Evolutionary conservation across 176 grass and related monocot genomes (phyloP), one percentile per base, ranked within the genome.

Genomic region (Carex littledalei): DNA sequence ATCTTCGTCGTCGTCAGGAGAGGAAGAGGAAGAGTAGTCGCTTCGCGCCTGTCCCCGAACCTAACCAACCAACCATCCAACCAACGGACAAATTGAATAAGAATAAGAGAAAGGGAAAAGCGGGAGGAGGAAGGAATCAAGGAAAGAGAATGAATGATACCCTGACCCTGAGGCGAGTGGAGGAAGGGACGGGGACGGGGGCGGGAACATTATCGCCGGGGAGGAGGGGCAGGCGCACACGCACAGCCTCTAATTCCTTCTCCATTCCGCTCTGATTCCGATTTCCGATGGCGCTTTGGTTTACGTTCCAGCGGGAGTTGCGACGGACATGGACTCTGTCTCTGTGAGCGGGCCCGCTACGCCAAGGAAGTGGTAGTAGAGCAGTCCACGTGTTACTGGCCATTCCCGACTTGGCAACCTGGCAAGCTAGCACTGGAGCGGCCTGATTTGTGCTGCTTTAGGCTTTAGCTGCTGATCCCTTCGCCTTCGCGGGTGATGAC

Each of bases 31-130:
- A 15, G 78, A 50, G 81, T 71, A 67, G 47, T 56, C 63, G 37
- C 8, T 89, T 78, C 89, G 94, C 84, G 85, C 87, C 34, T 88
- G 43, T 18, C 83, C 57, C 17, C 85, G 85, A 54, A 92, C 85
- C 88, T 50, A 50, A 50, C 47, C 47, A 50, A 50, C 10, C 2
- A 49, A 49, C 8, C 1, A 10, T 2, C 43, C 7, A 47, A 8
- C 43, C 8, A 47, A 8, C 93, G 89, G 79, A 13, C 61, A 69
- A 75, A 90, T 75, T 90, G 1, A 81, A 35, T 2, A 85, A 86
- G 53, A 73, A 73, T 80, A 84, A 81, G 72, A 84, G 87, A 87
- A 75, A 89, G 84, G 85, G 85, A 81, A 61, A 18, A 8, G 21
- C 6, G 41, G 41, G 16, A 4, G 41, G 69, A 74, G 7, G 8